phyloP scores from a whole-genome alignment of 768 basidiomycete genomes.

The Phlebiopsis gigantea region DNA sequence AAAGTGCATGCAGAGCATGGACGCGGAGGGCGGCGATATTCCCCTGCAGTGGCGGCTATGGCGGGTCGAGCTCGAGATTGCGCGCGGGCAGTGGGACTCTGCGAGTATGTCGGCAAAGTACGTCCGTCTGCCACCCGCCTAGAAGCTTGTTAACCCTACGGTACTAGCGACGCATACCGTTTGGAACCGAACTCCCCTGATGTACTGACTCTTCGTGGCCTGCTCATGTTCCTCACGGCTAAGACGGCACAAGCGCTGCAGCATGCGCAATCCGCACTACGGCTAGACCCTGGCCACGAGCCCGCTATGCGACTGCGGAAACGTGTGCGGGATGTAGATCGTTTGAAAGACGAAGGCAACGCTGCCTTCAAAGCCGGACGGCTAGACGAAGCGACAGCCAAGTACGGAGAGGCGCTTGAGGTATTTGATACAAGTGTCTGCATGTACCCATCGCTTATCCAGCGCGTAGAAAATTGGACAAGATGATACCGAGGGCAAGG shows the following conservation, averaged over 20 bases:
- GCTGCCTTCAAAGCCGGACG: slow-evolving; percentile 59
- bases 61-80: slow-evolving; percentile 74
- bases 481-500: slow-evolving; percentile 64
- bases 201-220: slow-evolving; percentile 68
- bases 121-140: slow-evolving; percentile 23
- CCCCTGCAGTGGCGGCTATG: slow-evolving; percentile 79
- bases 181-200: slow-evolving; percentile 72
- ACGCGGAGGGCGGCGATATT: slow-evolving; percentile 68
- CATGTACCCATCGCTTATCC: too few species aligned
- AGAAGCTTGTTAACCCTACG: neutral
- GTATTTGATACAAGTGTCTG: slow-evolving; percentile 36
- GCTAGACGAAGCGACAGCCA: slow-evolving; percentile 56
- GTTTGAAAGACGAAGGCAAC: slow-evolving; percentile 84
- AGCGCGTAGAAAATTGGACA: slow-evolving; percentile 57
- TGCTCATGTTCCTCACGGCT: slow-evolving; percentile 70
- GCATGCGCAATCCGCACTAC: slow-evolving; percentile 66
- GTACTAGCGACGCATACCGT: slow-evolving; percentile 68
- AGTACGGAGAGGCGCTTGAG: slow-evolving; percentile 70
- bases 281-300: slow-evolving; percentile 73
- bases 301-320: slow-evolving; percentile 66
- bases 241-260: slow-evolving; percentile 68
- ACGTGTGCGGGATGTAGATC: slow-evolving; percentile 78
- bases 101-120: slow-evolving; percentile 73
- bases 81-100: slow-evolving; percentile 65
- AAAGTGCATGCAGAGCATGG: slow-evolving; percentile 66